phyloP scores from a whole-genome alignment of 345 rosid species.

The Eucalyptus erythrocorys region DNA sequence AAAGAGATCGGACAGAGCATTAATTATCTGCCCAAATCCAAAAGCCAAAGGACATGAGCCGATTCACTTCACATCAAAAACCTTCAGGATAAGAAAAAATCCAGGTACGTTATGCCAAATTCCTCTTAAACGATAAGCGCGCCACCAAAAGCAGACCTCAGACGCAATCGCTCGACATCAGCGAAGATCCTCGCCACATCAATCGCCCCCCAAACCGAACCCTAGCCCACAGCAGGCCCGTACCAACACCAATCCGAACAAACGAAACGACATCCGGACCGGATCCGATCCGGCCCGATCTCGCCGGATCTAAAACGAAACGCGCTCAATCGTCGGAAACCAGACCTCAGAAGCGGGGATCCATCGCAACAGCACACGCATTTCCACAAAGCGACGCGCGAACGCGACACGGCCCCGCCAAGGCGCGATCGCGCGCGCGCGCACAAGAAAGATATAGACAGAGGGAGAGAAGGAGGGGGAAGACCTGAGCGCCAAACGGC shows the following conservation, averaged over 20 bases:
- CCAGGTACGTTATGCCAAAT: background rate
- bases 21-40: background rate
- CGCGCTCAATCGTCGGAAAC: background rate
- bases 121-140: background rate
- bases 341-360: background rate
- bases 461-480: background rate
- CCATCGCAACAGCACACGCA: background rate
- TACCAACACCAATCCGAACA: background rate
- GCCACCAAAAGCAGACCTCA: background rate
- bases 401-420: background rate
- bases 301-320: background rate
- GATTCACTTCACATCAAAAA: background rate
- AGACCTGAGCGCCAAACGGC: slow-evolving; percentile 68
- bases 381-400: background rate
- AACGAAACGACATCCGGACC: background rate
- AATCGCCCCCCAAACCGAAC: background rate
- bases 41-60: background rate
- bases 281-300: background rate
- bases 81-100: background rate
- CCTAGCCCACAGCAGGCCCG: background rate
- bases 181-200: background rate
- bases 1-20: background rate
- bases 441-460: background rate
- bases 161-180: background rate
- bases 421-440: background rate